phyloP scores from a whole-genome alignment of 345 rosid genomes.

The Eucalyptus cladocalyx region DNA sequence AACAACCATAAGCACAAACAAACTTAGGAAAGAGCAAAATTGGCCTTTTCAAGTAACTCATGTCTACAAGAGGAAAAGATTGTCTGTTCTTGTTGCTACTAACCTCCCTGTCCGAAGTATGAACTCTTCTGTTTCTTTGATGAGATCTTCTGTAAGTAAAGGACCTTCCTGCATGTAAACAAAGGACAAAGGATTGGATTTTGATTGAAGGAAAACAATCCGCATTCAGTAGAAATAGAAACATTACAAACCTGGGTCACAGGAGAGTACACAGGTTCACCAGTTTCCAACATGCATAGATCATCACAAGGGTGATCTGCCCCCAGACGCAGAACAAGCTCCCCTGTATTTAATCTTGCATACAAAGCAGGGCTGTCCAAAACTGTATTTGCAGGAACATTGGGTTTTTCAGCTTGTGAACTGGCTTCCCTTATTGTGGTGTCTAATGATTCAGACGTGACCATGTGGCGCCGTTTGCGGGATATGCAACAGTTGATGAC shows the following conservation, averaged over 20 bases:
- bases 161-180: slow-evolving; percentile 71
- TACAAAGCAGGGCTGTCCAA: slow-evolving; percentile 31
- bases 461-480: slow-evolving; percentile 45
- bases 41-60: background rate
- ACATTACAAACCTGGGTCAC: slow-evolving; percentile 58
- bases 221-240: background rate
- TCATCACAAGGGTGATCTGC: slow-evolving; percentile 31
- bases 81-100: background rate
- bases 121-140: slow-evolving; percentile 90
- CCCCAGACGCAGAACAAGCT: slow-evolving; percentile 72
- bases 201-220: background rate
- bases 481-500: slow-evolving; percentile 88
- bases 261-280: slow-evolving; percentile 83
- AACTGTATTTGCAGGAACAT: slow-evolving; percentile 1
- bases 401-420: slow-evolving; percentile 25
- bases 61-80: background rate
- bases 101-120: slow-evolving; percentile 97
- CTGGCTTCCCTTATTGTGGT: slow-evolving; percentile 45
- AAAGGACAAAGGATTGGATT: background rate
- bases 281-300: slow-evolving; percentile 83
- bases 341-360: slow-evolving; percentile 55
- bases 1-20: background rate
- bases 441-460: slow-evolving; percentile 65
- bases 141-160: slow-evolving; percentile 90
- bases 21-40: background rate